Evolutionary conservation across 805 yeast species (phyloP).

Genomic region (Yamadazyma olivae): DNA sequence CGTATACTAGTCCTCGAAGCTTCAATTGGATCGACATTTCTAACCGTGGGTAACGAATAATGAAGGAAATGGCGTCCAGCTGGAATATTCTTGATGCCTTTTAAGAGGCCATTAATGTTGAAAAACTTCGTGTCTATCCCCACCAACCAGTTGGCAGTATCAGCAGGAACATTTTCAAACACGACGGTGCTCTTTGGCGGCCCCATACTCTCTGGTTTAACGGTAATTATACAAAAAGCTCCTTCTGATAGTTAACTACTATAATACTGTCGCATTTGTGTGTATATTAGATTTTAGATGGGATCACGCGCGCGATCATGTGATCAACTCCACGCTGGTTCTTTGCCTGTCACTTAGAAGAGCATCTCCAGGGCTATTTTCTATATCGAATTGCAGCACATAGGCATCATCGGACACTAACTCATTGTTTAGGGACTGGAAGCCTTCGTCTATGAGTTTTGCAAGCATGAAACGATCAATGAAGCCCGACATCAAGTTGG

Average conservation of each 20-base stretch:
- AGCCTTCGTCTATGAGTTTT: conserved; percentile 24
- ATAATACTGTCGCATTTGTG: too few relatives aligned
- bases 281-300: too few relatives aligned
- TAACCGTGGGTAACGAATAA: conserved; percentile 30
- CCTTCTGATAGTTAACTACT: too few relatives aligned
- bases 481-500: conserved; percentile 29
- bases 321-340: conserved; percentile 28
- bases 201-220: too few relatives aligned
- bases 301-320: too few relatives aligned
- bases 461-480: conserved; percentile 37
- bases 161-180: conserved; percentile 10
- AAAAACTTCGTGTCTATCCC: conserved; percentile 54
- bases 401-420: background rate
- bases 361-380: too few relatives aligned
- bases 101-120: conserved; percentile 33
- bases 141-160: conserved; percentile 18
- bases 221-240: too few relatives aligned
- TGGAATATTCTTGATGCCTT: conserved; percentile 52
- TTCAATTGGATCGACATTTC: background rate
- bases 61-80: conserved; percentile 56
- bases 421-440: conserved; percentile 18
- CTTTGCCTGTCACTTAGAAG: too few relatives aligned
- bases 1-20: conserved; percentile 18
- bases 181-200: conserved; percentile 25
- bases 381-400: conserved; percentile 19